Base-by-base conservation (phyloP, 805 yeast species). In the Spathaspora sp. region DNA sequence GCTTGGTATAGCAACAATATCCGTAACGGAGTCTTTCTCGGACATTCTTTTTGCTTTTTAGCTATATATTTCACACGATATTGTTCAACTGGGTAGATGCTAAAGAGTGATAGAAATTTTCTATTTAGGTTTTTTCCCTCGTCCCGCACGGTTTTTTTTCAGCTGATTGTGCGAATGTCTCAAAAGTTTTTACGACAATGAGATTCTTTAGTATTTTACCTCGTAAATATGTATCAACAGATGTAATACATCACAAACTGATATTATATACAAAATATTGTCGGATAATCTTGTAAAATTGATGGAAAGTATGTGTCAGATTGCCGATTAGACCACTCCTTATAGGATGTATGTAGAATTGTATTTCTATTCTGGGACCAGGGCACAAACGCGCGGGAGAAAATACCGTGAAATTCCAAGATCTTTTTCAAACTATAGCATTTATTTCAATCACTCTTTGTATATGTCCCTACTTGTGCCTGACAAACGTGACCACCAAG, bases 401-500 rank as follows among this genome's bases (percentile, higher is more conserved):
- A 35, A 2, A 35, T 3, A 35, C 17, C 40, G 9, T 6, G 18
- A 11, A n/a, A 10, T 14, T 35, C 17, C 16, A 14, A 14, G 40
- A 35, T 35, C 16, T 31, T 11, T 31, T n/a, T n/a, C n/a, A n/a
- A 31, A 11, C 35, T 35, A 17, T 14, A 16, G 14, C 46, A 11
- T 23, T 12, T 23, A 10, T 14, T 32, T 38, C 20, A 44, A 12
- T 5, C 29, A 23, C 28, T 35, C 32, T 3, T 28, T 18, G 6
- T 23, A 23, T 23, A 59, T 61, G 62, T 56, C 65, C 3, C 52
- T 65, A 35, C 50, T 65, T n/a, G 51, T 64, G 3, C 69, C 71
- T 1, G 57, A 56, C 28, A 52, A 35, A 16, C 56, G 65, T 28
- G 72, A 66, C 47, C 58, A 53, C 38, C 52, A 48, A 9, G 72